Evolutionary conservation across 495 filamentous ascomycete genomes (phyloP), one percentile per base, ranked within the genome.

Genomic region (Neurospora tetrasperma): DNA sequence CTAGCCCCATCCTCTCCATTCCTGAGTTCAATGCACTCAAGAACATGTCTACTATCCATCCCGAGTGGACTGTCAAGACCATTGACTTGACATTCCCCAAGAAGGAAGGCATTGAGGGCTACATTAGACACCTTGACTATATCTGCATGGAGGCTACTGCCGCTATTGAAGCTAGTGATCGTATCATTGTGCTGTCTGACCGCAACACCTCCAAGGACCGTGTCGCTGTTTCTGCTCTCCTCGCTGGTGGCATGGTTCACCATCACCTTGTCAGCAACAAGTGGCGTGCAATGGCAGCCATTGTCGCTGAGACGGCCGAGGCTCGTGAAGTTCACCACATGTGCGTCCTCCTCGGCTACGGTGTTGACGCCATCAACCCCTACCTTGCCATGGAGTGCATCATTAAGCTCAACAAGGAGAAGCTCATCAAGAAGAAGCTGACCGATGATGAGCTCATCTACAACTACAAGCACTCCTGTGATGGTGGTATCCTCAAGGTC

Each of bases 261-360:
- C 96, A 99, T 79, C 94, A 98, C 81, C 88, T 99, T 75, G 96
- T 98, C 71, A 91, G 91, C 78, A 99, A 97, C 85, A 96, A 96
- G 83, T 97, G 94, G 93, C 90, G 96, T 78, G 92, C 96, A 20
- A 89, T 93, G 82, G 92, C 91, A 72, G 96, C 94, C 18, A 81
- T 99, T 48, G 87, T 97, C 59, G 89, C 98, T 42, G 96, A 99
- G 84, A 98, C 96, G 43, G 96, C 92, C 16, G 96, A 99, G 82
- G 96, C 96, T 77, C 93, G 96, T 81, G 96, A 99, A 81, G 96
- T 99, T 18, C 96, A 99, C 80, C 96, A 99, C 83, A 95, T 98
- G 92, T 97, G 94, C 84, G 96, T 99, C 27, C 87, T 98, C 70
- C 86, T 99, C 70, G 96, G 96, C 72, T 99, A 99, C 77, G 96